Evolutionary conservation across 2,329 filamentous ascomycete genomes (phyloP).

Genomic region (Epichloe amarillans): DNA sequence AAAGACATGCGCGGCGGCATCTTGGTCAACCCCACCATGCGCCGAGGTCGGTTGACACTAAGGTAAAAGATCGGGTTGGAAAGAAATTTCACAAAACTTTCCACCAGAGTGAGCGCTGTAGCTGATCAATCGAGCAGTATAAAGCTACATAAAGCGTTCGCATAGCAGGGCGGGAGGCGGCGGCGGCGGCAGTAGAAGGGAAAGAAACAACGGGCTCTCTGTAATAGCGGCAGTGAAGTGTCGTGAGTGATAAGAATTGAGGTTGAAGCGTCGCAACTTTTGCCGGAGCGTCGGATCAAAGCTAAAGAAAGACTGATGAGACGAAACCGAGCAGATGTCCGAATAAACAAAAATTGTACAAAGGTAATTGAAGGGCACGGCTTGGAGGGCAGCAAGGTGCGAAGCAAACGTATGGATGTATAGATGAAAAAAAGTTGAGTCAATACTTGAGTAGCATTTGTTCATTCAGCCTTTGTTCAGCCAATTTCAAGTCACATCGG

Average conservation of each 20-base stretch:
- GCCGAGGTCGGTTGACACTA: background rate
- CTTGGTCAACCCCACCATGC: constrained; percentile 38
- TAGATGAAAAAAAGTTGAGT: background rate
- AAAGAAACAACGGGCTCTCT: background rate
- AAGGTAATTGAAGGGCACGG: background rate
- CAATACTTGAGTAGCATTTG: background rate
- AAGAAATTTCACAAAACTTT: background rate
- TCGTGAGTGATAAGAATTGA: background rate
- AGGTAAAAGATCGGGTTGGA: constrained; percentile 6
- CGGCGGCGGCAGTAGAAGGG: too few relatives aligned
- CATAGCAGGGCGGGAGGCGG: constrained; percentile 12
- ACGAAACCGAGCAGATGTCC: too few relatives aligned
- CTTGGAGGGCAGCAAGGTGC: background rate
- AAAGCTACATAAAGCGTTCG: constrained; percentile 11
- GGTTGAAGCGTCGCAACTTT: background rate
- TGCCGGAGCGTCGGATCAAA: background rate
- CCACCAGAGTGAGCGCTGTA: constrained; percentile 3
- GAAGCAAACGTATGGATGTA: background rate
- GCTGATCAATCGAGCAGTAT: constrained; percentile 19
- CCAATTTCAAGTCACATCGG: constrained; percentile 2
- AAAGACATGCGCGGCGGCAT: constrained; percentile 86
- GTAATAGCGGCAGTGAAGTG: background rate
- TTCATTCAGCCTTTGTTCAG: background rate
- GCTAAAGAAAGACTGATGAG: background rate
- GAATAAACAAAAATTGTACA: background rate